phyloP scores from a whole-genome alignment of 208 protist genomes.

The Crithidia fasciculata region DNA sequence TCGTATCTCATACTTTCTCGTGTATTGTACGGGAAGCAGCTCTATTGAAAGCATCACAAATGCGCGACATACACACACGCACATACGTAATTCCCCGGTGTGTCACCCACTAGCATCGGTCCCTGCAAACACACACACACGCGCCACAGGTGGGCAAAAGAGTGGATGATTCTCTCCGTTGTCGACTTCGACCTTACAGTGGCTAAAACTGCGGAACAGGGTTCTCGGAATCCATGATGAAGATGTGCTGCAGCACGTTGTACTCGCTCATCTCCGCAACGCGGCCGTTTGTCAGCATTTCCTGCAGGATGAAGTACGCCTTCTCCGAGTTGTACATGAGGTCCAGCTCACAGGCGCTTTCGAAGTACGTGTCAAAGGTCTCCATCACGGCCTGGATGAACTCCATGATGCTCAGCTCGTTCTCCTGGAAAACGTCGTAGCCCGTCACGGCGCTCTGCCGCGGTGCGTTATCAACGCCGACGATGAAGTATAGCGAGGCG shows the following conservation, averaged over 20 bases:
- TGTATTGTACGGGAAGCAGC: too few species aligned
- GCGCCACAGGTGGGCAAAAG: background rate
- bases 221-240: conserved; percentile 61
- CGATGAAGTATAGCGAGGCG: conserved; percentile 95
- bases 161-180: background rate
- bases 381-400: conserved; percentile 83
- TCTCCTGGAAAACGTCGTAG: conserved; percentile 95
- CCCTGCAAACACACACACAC: too few species aligned
- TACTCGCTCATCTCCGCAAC: conserved; percentile 92
- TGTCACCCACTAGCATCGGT: too few species aligned
- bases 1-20: too few species aligned
- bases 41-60: too few species aligned
- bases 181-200: background rate
- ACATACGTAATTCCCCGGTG: too few species aligned
- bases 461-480: conserved; percentile 60
- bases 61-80: too few species aligned
- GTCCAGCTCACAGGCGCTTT: conserved; percentile 96
- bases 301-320: conserved; percentile 97
- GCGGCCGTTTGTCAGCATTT: conserved; percentile 92
- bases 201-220: conserved; percentile 2
- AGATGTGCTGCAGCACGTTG: conserved; percentile 68
- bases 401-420: conserved; percentile 96
- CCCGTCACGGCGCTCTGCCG: conserved; percentile 62
- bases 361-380: conserved; percentile 86
- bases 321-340: conserved; percentile 99